These are phyloP conservation scores for Aspergillus japonicus DNA, from an alignment of 2,329 filamentous ascomycete genomes.

Conservation along the genomic window DNA sequence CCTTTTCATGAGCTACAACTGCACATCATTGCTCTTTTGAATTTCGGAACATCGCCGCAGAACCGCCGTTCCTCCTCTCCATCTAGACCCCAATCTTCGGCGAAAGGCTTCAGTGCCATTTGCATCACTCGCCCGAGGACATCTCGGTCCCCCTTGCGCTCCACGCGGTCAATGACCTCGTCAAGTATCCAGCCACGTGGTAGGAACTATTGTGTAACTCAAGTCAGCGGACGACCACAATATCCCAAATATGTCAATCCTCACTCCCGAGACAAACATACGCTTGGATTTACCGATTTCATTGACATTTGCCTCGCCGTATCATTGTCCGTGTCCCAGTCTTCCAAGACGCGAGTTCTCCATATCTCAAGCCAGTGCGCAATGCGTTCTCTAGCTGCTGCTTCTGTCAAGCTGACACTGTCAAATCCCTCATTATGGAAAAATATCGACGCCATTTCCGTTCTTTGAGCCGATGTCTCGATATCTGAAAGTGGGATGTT, in stretches of 20 bases:
- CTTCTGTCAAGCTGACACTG: slow-evolving; percentile 58
- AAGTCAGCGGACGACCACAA: neutral
- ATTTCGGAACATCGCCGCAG: slow-evolving; percentile 78
- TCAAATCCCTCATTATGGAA: slow-evolving; percentile 74
- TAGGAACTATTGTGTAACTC: slow-evolving; percentile 59
- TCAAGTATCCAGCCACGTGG: slow-evolving; percentile 90
- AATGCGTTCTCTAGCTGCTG: slow-evolving; percentile 64
- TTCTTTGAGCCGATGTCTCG: slow-evolving; percentile 62
- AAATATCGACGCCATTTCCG: slow-evolving; percentile 68
- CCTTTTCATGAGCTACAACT: slow-evolving; percentile 76
- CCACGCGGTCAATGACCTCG: slow-evolving; percentile 85
- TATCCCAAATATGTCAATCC: neutral
- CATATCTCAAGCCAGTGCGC: slow-evolving; percentile 80
- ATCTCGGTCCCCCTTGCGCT: slow-evolving; percentile 77
- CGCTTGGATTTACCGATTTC: slow-evolving; percentile 84
- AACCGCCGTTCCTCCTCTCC: slow-evolving; percentile 75
- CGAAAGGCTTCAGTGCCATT: slow-evolving; percentile 79
- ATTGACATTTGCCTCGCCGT: slow-evolving; percentile 67
- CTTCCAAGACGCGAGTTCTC: slow-evolving; percentile 68
- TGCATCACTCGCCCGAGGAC: slow-evolving; percentile 76
- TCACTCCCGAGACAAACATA: slow-evolving; percentile 25
- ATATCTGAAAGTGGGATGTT: slow-evolving; percentile 62
- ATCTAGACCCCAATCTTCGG: slow-evolving; percentile 64
- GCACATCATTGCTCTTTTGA: slow-evolving; percentile 81
- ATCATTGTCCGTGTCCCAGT: slow-evolving; percentile 68